phyloP scores from a whole-genome alignment of 2,329 filamentous ascomycete genomes.

The Fusarium fujikuroi region DNA sequence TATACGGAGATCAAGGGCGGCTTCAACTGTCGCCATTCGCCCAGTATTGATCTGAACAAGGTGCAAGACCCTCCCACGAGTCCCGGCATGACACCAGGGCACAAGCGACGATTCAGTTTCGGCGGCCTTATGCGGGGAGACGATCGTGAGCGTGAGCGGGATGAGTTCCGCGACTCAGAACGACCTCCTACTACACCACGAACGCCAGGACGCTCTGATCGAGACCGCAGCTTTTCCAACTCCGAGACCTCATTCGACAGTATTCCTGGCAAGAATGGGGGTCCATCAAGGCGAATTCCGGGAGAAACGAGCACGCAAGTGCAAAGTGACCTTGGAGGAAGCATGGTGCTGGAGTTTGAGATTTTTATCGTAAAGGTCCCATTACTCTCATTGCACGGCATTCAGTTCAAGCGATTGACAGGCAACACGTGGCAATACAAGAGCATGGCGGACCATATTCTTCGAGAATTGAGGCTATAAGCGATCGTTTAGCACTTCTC shows the following conservation, averaged over 20 bases:
- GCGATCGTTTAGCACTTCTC: slow-evolving; percentile 62
- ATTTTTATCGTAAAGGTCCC: slow-evolving; percentile 98
- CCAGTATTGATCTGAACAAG: slow-evolving; percentile 87
- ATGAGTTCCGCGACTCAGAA: slow-evolving; percentile 74
- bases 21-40: slow-evolving; percentile 87
- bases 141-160: slow-evolving; percentile 74
- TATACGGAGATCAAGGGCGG: slow-evolving; percentile 93
- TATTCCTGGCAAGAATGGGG: slow-evolving; percentile 64
- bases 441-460: slow-evolving; percentile 95
- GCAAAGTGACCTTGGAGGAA: slow-evolving; percentile 86
- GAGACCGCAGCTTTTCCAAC: slow-evolving; percentile 82
- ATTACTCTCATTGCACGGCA: slow-evolving; percentile 88
- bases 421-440: slow-evolving; percentile 99
- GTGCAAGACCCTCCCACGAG: slow-evolving; percentile 72
- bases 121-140: slow-evolving; percentile 69
- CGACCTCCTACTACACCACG: slow-evolving; percentile 55
- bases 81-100: slow-evolving; percentile 65
- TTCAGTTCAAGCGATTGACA: slow-evolving; percentile 97
- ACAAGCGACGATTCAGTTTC: slow-evolving; percentile 86
- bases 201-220: slow-evolving; percentile 57
- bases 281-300: slow-evolving; percentile 67
- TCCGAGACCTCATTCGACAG: slow-evolving; percentile 89
- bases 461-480: slow-evolving; percentile 85
- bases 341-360: slow-evolving; percentile 88
- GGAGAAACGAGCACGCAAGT: slow-evolving; percentile 94